These are phyloP conservation scores for Nematocida parisii DNA, from an alignment of 371 early-diverging fungal species.

Conservation along the genomic window DNA sequence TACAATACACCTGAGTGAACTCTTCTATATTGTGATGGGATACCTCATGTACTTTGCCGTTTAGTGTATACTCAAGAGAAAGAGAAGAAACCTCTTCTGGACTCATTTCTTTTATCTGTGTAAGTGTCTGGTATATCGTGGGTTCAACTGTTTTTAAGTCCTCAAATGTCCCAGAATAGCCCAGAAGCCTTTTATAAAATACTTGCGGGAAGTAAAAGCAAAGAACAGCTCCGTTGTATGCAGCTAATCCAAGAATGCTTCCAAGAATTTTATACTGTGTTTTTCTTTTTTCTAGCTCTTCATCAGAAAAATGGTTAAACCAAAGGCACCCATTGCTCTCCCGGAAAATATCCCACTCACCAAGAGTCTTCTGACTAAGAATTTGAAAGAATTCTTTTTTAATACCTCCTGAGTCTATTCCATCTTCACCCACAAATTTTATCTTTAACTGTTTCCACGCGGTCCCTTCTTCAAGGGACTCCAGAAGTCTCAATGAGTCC, in stretches of 20 bases:
- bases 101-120: conserved; percentile 68
- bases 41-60: conserved; percentile 68
- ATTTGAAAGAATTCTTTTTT: conserved; percentile 76
- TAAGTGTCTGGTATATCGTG: conserved; percentile 68
- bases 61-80: conserved; percentile 62
- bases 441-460: conserved; percentile 70
- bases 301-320: conserved; percentile 69
- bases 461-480: conserved; percentile 37
- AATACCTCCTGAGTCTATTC: conserved; percentile 78
- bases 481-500: conserved; percentile 65
- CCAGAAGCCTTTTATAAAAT: conserved; percentile 78
- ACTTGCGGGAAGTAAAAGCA: conserved; percentile 71
- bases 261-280: conserved; percentile 71
- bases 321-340: conserved; percentile 72
- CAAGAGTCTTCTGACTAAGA: conserved; percentile 69
- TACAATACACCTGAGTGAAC: conserved; percentile 77
- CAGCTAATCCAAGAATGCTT: conserved; percentile 75
- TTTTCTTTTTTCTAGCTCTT: conserved; percentile 71
- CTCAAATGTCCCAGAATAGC: conserved; percentile 72
- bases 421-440: conserved; percentile 72
- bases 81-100: conserved; percentile 78
- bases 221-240: conserved; percentile 76
- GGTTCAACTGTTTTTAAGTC: conserved; percentile 73
- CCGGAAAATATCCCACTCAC: conserved; percentile 70
- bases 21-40: conserved; percentile 72